phyloP scores from a whole-genome alignment of 306 rosid species.

The Neltuma alba region DNA sequence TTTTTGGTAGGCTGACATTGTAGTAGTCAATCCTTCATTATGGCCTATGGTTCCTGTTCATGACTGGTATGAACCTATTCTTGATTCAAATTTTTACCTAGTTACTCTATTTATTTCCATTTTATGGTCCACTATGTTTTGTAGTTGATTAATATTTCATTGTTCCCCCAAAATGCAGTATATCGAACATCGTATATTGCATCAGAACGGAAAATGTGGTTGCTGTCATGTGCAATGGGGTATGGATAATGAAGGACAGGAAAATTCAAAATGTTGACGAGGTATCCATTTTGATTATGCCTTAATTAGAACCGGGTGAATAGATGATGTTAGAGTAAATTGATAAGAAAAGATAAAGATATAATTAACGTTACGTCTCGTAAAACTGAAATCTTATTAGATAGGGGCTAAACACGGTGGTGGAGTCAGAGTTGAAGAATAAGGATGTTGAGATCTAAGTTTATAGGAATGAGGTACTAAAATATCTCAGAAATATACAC shows the following conservation, averaged over 20 bases:
- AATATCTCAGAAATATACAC: too few species aligned
- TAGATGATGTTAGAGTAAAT: not conserved
- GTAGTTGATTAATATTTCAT: slow-evolving; percentile 26
- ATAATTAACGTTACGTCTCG: too few species aligned
- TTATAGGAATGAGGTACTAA: too few species aligned
- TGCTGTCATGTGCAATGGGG: slow-evolving; percentile 85
- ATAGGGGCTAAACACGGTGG: too few species aligned
- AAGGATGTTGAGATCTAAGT: too few species aligned
- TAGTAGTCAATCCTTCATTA: slow-evolving; percentile 69
- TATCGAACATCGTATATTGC: slow-evolving; percentile 79
- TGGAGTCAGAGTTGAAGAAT: too few species aligned
- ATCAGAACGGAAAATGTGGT: slow-evolving; percentile 82
- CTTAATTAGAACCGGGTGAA: not conserved
- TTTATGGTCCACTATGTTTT: slow-evolving; percentile 16
- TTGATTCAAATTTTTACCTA: not conserved
- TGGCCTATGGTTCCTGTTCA: slow-evolving; percentile 87
- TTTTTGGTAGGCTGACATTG: slow-evolving; percentile 72
- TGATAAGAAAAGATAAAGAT: not conserved
- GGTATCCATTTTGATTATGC: slow-evolving; percentile 54
- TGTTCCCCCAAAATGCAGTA: slow-evolving; percentile 53
- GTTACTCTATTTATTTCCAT: not conserved
- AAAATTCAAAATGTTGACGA: slow-evolving; percentile 70
- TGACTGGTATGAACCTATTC: slow-evolving; percentile 59
- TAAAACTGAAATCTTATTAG: too few species aligned
- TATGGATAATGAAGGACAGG: slow-evolving; percentile 87